Percentiles rank a stretch among this genome's conserved stretches.
phyloP scores from a whole-genome alignment of 306 rosid species.

The Betula pendula region DNA sequence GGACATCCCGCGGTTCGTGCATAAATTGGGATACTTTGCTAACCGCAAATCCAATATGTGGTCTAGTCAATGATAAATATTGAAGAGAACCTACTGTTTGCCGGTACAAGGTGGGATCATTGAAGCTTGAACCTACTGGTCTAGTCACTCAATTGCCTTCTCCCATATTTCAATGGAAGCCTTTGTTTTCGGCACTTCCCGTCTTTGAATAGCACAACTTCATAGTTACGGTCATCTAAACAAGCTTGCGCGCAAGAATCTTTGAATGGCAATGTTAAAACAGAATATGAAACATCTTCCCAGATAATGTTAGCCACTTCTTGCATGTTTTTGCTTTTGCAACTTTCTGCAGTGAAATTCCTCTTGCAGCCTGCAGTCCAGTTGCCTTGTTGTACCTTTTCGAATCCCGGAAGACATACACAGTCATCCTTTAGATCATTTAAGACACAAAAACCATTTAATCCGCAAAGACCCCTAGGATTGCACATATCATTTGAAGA shows the following conservation, averaged over 20 bases:
- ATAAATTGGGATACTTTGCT: too few species aligned
- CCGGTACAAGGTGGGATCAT: too few species aligned
- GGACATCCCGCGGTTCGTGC: too few species aligned
- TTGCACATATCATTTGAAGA: neutral
- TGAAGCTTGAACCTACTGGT: too few species aligned
- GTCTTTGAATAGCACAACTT: neutral
- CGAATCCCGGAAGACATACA: neutral
- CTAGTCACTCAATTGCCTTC: too few species aligned
- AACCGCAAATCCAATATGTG: too few species aligned
- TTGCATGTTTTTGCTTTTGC: neutral
- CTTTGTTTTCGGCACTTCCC: too few species aligned
- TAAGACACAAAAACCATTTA: neutral
- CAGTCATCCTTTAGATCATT: neutral
- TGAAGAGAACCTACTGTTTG: too few species aligned
- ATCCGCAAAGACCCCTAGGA: neutral
- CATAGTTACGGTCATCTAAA: neutral
- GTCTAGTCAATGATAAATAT: too few species aligned
- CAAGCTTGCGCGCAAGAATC: conserved; percentile 24
- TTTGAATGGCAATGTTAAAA: neutral
- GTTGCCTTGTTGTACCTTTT: neutral
- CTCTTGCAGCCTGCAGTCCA: conserved; percentile 9
- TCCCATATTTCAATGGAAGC: too few species aligned
- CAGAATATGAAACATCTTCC: neutral
- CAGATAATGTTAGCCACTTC: neutral
- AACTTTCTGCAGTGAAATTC: neutral